Base-by-base conservation (phyloP, 805 yeast species). In the Jamesozyma spencerorum region DNA sequence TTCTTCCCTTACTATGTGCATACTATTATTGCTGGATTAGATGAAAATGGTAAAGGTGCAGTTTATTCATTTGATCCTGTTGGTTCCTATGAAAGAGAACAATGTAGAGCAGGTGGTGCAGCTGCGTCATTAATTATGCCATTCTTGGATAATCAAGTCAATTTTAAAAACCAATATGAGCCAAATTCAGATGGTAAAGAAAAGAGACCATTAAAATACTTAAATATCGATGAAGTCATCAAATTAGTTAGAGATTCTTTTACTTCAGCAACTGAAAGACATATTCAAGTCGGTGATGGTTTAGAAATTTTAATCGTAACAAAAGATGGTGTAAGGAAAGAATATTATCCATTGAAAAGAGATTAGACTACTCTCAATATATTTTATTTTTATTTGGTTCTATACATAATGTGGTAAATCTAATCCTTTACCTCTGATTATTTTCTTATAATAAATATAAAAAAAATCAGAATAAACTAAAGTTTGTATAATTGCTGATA, bases 101-200 rank as follows among this genome's bases (percentile, higher is more conserved):
- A 88, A 60, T 86, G 96, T 65, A 77, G 97, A 57, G 97, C 97
- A 2, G 97, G 95, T 48, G 98, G 98, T 33, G 92, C 97, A 12
- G 97, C 97, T 22, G 92, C 97, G 1, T 77, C 87, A 47, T 74
- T 92, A 65, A 87, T 92, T 50, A 87, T 88, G 94, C 98, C 98
- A 3, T 92, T 92, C 63, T 75, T 92, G 57, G 98, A 92, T 64
- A 90, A 88, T 63, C 98, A 92, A 69, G 98, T 92, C 47, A 85
- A 87, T 61, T 84, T 86, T 66, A 88, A 88, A 62, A 92, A 92
- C 68, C 98, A 92, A 64, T 76, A 71, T 60, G 88, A 76, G 50
- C 95, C 97, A 18, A 80, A 70, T 4, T 69, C 84, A 10, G 70
- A 84, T 44, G 94, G 92, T 17, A 74, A 68, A 10, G 71, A 71